phyloP scores from a whole-genome alignment of 2,329 filamentous ascomycete genomes.

The Torrubiellomyces zombiae region DNA sequence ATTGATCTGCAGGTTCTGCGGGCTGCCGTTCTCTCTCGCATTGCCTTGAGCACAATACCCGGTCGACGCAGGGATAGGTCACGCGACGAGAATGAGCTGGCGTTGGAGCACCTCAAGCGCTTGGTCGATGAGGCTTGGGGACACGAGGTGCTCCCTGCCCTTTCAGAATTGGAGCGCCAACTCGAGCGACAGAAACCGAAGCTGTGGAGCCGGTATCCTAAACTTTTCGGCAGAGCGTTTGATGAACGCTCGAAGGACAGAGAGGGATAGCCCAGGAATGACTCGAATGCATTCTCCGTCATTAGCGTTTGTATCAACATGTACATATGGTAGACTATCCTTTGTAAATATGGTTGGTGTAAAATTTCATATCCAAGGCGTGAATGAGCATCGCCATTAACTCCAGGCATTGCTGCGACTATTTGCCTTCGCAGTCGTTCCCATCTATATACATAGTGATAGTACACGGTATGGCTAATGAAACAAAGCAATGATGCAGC shows the following conservation, averaged over 20 bases:
- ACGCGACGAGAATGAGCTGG: constrained; percentile 16
- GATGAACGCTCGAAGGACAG: constrained; percentile 6
- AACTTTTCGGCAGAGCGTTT: constrained; percentile 12
- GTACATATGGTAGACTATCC: too few species aligned
- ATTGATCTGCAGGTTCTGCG: constrained; percentile 16
- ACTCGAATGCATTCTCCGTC: too few species aligned
- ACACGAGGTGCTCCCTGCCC: constrained; percentile 12
- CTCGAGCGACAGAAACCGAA: constrained; percentile 13
- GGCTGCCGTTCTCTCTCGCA: constrained; percentile 12
- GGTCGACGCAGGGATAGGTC: constrained; percentile 11
- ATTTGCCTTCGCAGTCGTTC: too few species aligned
- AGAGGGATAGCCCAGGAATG: constrained; percentile 6
- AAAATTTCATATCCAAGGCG: too few species aligned
- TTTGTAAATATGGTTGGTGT: too few species aligned
- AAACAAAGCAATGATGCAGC: too few species aligned
- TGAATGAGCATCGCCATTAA: too few species aligned
- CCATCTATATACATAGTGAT: too few species aligned
- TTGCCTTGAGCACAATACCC: constrained; percentile 13
- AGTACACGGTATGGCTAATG: too few species aligned
- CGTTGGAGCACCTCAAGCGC: constrained; percentile 12
- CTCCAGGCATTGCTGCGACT: too few species aligned
- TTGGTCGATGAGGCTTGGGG: constrained; percentile 20
- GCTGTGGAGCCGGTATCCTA: constrained; percentile 14
- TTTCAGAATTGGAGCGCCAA: constrained; percentile 9
- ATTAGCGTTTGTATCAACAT: too few species aligned